Base-by-base conservation (phyloP, 1,284 basidiomycete genomes). In the Apiotrichum gracile region DNA sequence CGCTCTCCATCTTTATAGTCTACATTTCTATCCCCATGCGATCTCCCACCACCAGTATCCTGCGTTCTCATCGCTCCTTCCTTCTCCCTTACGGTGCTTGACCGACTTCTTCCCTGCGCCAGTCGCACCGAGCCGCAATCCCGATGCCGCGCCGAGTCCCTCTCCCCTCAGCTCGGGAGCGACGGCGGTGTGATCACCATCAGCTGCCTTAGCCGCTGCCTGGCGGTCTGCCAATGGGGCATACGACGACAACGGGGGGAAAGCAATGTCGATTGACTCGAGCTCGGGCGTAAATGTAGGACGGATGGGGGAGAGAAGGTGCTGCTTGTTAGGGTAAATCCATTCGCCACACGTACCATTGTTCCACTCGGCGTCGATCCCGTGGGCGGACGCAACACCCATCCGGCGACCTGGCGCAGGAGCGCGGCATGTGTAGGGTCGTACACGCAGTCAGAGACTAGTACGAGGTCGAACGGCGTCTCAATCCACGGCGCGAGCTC, bases 41-140 rank as follows among this genome's bases (percentile, higher is more conserved):
- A 76, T 68, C 52, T 74, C 73, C 74, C 74, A 76, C 73, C 73
- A 74, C 74, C 72, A 74, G 57, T 76, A 76, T 16, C 73, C 74
- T 4, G 49, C 54, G 13, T 58, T 63, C 61, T 76, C 74, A 49
- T 76, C 74, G 16, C 65, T 62, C 41, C 74, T 60, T 1, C 74
- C 74, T 51, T 70, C 73, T 1, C 74, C 74, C 39, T 64, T 67
- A 37, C 67, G 60, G 2, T 72, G 69, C 29, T 61, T 61, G 16
- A 72, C 63, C n/a, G 58, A 55, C 2, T 60, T 38, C 58, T 73
- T 71, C 1, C 67, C 67, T 17, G 63, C 57, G 0, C 69, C 71
- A 38, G 66, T 62, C 2, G 64, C 63, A 19, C 69, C 72, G 12
- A 76, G 45, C 16, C 60, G 63, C 33, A 70, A 49, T 1, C 67